Evolutionary conservation across 176 grass and related monocot species (phyloP), one percentile per base, ranked within the genome.

Genomic region (Zea mays): DNA sequence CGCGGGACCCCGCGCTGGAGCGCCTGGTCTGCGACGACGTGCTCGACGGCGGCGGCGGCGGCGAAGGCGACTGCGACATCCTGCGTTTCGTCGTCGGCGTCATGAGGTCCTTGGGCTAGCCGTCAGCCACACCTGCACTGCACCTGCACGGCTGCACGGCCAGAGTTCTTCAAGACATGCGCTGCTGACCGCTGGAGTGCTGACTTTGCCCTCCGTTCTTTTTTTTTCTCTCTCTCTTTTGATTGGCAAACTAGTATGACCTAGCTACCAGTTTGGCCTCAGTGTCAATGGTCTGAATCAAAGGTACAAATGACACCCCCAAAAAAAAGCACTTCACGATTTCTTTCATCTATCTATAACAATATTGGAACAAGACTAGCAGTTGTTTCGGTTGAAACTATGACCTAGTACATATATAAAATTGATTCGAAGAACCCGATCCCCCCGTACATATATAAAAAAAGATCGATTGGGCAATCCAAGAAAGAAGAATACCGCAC

Each of bases 21-120:
- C 74, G 91, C 57, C 79, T 93, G 3, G 94, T 97, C 20, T 85
- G 91, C 73, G 54, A 82, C 35, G 91, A 86, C 65, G 12, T 90
- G 65, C 81, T 97, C 51, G 66, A 82, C 82, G 66, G 44, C 38
- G 60, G 1, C 63, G 37, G 8, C 49, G 49, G 1, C 63, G 37
- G 8, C 49, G 49, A 16, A 45, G 86, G 87, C 37, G 87, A 89
- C 51, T 80, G 67, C 85, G 27, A 27, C 27, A 81, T 97, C 65
- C 71, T 97, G 79, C 90, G 65, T 64, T 76, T 93, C 62, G 52
- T 86, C 67, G 84, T 97, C 84, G 76, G 62, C 2, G 65, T 89
- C 8, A 57, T 97, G 64, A 90, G 84, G 62, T 89, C 86, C 60
- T 39, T 93, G 62, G 74, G 71, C 8, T 93, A 85, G 65, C n/a